Evolutionary conservation across 176 grass and related monocot genomes (phyloP), one percentile per base, ranked within the genome.

Genomic region (Cenchrus fungigraminus): DNA sequence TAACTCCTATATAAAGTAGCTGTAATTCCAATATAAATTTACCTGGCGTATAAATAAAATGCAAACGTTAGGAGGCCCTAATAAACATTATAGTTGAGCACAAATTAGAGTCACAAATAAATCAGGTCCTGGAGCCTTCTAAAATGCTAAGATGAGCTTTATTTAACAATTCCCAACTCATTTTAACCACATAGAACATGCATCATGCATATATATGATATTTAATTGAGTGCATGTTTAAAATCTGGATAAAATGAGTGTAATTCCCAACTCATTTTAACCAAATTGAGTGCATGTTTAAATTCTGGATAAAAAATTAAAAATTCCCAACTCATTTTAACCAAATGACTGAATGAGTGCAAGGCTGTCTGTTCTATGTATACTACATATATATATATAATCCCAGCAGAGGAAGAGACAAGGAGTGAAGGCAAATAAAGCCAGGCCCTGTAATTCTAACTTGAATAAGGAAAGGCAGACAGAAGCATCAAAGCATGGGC

Each of bases 401-500:
- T 56, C 65, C 12, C 58, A 60, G 54, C 20, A 46, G 64, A 31
- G 12, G 56, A 82, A 76, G 45, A 62, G 63, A 84, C 69, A 84
- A 80, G 76, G 75, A 80, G 81, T 55, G 62, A 84, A 84, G 45
- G 57, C 53, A 91, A 84, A 83, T 68, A n/a, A 54, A 84, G 56
- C 51, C 58, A 80, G 82, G 87, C 70, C 69, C 54, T 84, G 53
- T 46, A 87, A 80, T 75, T 83, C 69, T 63, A 87, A 68, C 60
- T 63, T 61, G 67, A 91, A 76, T 37, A 80, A 84, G 68, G 62
- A 54, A 84, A 69, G 68, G 37, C 34, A 64, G 37, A 46, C 31
- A 57, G 76, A 68, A 91, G 54, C 84, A 91, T 83, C 6, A 69
- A 68, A 55, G 84, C 80, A 91, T 84, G 80, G 85, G 89, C 76